phyloP scores from a whole-genome alignment of 805 yeast genomes.

The Cyberlindnera maclurae region DNA sequence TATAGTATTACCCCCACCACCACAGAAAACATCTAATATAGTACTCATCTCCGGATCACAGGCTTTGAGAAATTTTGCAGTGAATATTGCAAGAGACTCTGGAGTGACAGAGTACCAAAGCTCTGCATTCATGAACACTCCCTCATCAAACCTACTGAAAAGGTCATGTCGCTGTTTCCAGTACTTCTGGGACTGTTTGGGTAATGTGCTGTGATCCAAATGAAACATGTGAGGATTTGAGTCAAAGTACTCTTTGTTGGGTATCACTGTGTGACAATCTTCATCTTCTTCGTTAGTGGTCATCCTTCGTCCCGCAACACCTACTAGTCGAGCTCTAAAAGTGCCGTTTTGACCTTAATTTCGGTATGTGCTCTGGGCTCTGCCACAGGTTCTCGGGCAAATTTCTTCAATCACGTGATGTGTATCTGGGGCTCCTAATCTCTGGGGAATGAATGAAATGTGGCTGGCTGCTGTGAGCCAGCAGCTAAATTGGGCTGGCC shows the following conservation, averaged over 20 bases:
- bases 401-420: too few species aligned
- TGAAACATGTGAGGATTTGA: slow-evolving; percentile 1
- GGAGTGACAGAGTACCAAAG: slow-evolving; percentile 90
- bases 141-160: slow-evolving; percentile 59
- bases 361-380: not conserved
- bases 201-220: not conserved
- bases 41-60: slow-evolving; percentile 42
- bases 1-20: slow-evolving; percentile 83
- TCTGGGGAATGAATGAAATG: too few species aligned
- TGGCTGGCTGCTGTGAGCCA: too few species aligned
- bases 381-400: too few species aligned
- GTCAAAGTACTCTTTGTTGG: not conserved
- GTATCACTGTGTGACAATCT: not conserved
- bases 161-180: slow-evolving; percentile 57
- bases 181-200: slow-evolving; percentile 7
- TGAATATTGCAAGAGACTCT: slow-evolving; percentile 57
- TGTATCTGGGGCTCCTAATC: too few species aligned
- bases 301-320: too few species aligned
- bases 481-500: too few species aligned
- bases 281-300: too few species aligned
- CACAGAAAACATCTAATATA: slow-evolving; percentile 68
- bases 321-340: not conserved
- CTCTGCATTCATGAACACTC: slow-evolving; percentile 61
- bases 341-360: not conserved
- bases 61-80: slow-evolving; percentile 45